Evolutionary conservation across 768 basidiomycete species (phyloP).

Genomic region (Flagelloscypha sp.): DNA sequence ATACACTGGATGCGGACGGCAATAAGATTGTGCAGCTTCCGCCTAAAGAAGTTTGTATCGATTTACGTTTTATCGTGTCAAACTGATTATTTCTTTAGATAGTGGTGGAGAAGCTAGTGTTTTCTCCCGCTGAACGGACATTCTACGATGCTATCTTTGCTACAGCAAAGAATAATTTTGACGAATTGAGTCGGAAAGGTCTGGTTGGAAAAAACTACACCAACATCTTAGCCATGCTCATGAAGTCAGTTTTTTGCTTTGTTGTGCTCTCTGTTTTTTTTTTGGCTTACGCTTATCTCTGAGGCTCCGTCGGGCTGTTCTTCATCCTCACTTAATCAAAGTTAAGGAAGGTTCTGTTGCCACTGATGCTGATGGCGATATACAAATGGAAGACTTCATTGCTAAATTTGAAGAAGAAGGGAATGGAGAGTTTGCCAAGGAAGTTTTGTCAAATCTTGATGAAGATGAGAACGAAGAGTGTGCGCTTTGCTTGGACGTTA

Average conservation of each 20-base stretch:
- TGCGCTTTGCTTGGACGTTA: constrained; percentile 73
- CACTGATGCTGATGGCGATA: constrained; percentile 29
- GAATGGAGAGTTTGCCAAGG: constrained; percentile 43
- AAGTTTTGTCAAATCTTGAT: constrained; percentile 53
- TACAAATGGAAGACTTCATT: constrained; percentile 48
- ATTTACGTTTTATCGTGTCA: constrained; percentile 5
- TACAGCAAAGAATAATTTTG: constrained; percentile 73
- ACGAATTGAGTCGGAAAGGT: constrained; percentile 72
- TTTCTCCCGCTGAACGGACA: constrained; percentile 71
- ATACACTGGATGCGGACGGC: constrained; percentile 81
- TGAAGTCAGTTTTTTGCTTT: constrained; percentile 50
- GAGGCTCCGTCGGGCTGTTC: constrained; percentile 84
- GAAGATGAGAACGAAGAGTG: constrained; percentile 57
- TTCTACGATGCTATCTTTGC: constrained; percentile 85
- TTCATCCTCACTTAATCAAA: constrained; percentile 75
- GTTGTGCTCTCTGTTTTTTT: background rate
- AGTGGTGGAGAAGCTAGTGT: constrained; percentile 64
- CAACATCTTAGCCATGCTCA: constrained; percentile 88
- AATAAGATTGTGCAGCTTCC: constrained; percentile 85
- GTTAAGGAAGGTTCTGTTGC: constrained; percentile 33
- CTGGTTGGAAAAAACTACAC: constrained; percentile 74
- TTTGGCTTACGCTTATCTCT: constrained; percentile 6
- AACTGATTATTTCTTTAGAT: constrained; percentile 32
- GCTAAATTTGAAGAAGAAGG: constrained; percentile 26
- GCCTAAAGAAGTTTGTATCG: constrained; percentile 56